Evolutionary conservation across 2,329 filamentous ascomycete species (phyloP), one percentile per base, ranked within the genome.

Genomic region (Trichoderma arundinaceum): DNA sequence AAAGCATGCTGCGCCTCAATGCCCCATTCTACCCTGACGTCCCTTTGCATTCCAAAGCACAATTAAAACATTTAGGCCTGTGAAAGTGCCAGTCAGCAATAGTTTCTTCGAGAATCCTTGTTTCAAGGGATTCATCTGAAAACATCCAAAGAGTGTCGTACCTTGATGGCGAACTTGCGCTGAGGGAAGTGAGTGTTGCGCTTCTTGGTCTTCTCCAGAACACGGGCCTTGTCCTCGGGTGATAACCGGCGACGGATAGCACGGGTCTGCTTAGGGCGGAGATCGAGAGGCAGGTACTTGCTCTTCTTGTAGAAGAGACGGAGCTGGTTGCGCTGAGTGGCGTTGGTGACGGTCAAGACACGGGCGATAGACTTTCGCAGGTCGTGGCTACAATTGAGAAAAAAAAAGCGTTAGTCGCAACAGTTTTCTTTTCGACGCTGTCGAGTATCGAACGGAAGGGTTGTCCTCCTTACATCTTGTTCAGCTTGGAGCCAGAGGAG

Each of bases 251-350:
- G 92, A 80, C 95, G 93, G 85, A 98, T 96, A 80, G 94, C 95
- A 78, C 95, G 94, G 80, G 95, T 99, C 87, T 95, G 90, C 92
- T 98, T 98, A 80, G 93, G 84, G 83, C 95, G 92, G 86, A 99
- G 94, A 83, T 99, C 96, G 81, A 99, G 92, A 72, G 95, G 95
- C 72, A 93, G 85, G 89, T 97, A 97, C 88, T 97, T 98, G 92
- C 98, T 98, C 90, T 91, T 91, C 89, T 97, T 96, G 90, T 99
- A 99, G 91, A 98, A 98, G 74, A 98, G 88, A 77, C 94, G 93
- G 78, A 99, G 92, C 86, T 98, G 94, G 74, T 92, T 87, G 82
- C 96, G 91, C 88, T 99, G 95, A 89, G 96, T 98, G 84, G 93
- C 91, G 89, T 98, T 99, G 90, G 99, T 97, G 86, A 99, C 88